Evolutionary conservation across 192 early-diverging fungal genomes (phyloP).

Genomic region (Mortierella alpina): DNA sequence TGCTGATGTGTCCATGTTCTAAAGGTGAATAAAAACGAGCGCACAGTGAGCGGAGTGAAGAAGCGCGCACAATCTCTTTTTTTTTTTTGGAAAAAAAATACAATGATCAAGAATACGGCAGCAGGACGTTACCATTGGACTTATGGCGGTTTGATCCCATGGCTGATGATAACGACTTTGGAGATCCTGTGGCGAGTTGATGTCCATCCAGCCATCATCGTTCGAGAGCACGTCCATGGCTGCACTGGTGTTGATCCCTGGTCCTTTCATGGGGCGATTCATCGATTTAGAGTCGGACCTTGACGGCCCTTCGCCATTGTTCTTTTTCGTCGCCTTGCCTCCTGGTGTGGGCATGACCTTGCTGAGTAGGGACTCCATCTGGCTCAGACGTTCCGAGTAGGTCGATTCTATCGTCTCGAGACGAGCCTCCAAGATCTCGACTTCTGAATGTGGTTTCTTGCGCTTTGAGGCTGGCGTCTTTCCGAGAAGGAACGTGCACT

Average conservation of each 20-base stretch:
- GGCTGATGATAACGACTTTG: constrained; percentile 1
- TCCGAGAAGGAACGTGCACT: constrained; percentile 48
- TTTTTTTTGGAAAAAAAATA: constrained; percentile 6
- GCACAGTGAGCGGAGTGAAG: background rate
- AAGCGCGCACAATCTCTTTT: background rate
- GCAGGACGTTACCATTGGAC: constrained; percentile 26
- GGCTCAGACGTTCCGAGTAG: constrained; percentile 41
- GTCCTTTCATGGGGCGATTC: constrained; percentile 5
- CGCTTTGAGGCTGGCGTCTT: constrained; percentile 50
- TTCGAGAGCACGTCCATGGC: constrained; percentile 11
- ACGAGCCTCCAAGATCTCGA: constrained; percentile 47
- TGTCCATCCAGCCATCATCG: constrained; percentile 49
- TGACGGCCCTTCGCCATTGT: constrained; percentile 12
- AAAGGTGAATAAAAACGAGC: background rate
- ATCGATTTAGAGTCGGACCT: background rate
- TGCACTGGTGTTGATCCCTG: constrained; percentile 10
- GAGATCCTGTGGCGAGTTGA: constrained; percentile 43
- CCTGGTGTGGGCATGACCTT: constrained; percentile 46
- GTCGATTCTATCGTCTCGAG: constrained; percentile 45
- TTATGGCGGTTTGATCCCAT: constrained; percentile 24
- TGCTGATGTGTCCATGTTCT: constrained; percentile 21
- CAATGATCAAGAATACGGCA: background rate
- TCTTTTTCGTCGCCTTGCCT: background rate
- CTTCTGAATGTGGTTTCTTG: constrained; percentile 47
- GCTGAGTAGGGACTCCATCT: constrained; percentile 50